Evolutionary conservation across 2,329 filamentous ascomycete genomes (phyloP).

Genomic region (Whalleya microplaca): DNA sequence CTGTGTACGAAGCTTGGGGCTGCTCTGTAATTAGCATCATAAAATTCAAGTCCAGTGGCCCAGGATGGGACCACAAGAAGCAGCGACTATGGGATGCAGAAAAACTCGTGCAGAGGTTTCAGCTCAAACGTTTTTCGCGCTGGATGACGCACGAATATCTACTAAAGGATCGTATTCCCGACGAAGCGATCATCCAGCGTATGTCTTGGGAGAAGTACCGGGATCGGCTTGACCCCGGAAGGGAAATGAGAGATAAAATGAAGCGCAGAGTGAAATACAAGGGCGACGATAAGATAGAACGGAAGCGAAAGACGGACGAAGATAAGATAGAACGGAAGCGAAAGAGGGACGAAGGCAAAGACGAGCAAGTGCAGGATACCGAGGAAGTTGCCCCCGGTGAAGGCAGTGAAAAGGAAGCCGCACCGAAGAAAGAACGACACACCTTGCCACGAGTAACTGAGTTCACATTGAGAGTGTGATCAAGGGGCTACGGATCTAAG

Average conservation of each 20-base stretch:
- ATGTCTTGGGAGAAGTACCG: background rate
- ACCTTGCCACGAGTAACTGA: background rate
- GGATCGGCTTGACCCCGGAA: background rate
- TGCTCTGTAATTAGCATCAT: conserved; percentile 4
- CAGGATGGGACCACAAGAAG: conserved; percentile 12
- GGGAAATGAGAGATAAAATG: background rate
- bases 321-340: too few relatives aligned
- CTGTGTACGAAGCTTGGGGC: background rate
- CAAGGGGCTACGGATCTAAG: background rate
- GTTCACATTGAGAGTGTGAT: background rate
- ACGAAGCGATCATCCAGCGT: background rate
- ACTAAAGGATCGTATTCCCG: background rate
- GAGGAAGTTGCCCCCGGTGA: background rate
- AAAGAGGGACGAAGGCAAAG: background rate
- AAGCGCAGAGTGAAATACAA: background rate
- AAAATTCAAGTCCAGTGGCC: conserved; percentile 7
- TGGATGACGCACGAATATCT: background rate
- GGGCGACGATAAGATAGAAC: background rate
- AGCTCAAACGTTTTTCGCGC: background rate
- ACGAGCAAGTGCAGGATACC: background rate
- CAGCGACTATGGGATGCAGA: conserved; percentile 13
- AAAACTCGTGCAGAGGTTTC: background rate
- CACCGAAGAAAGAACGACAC: background rate
- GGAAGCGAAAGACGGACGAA: too few relatives aligned
- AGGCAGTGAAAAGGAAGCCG: background rate